Percentiles rank a stretch among this genome's conserved stretches.
Evolutionary conservation across 768 basidiomycete species (phyloP).

Genomic region (Rhizopogon salebrosus): DNA sequence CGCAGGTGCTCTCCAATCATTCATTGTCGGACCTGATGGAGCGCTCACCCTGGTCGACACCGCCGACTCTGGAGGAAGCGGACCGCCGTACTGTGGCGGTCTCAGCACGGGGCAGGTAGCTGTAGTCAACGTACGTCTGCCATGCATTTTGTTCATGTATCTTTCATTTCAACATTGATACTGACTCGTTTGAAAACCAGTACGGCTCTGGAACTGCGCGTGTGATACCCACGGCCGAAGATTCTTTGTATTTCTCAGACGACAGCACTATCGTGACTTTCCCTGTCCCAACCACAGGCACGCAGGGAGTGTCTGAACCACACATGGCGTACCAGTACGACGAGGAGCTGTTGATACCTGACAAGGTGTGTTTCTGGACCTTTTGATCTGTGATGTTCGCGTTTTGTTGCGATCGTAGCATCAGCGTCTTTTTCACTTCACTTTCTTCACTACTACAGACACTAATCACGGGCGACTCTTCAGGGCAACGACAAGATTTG

Average conservation of each 20-base stretch:
- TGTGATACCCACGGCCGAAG: conserved; percentile 43
- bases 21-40: conserved; percentile 41
- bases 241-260: conserved; percentile 28
- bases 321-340: conserved; percentile 60
- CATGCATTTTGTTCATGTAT: not conserved
- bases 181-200: conserved; percentile 17
- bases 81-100: conserved; percentile 46
- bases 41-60: conserved; percentile 41
- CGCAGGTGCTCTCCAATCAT: conserved; percentile 49
- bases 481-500: conserved; percentile 69
- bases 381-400: not conserved
- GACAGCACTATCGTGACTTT: conserved; percentile 46
- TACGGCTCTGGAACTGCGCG: conserved; percentile 52
- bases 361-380: conserved; percentile 42
- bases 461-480: not conserved
- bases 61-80: conserved; percentile 42
- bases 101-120: conserved; percentile 56
- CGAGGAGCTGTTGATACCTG: conserved; percentile 57
- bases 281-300: conserved; percentile 33
- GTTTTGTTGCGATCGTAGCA: not conserved
- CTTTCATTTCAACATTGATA: no score
- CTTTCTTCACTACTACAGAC: not conserved
- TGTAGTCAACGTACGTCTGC: conserved; percentile 44
- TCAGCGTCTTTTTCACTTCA: not conserved
- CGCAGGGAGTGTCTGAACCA: conserved; percentile 44